A percentile compares a stretch with the other conserved stretches of the same genome.
These are phyloP conservation scores for Taxawa tesnikishii DNA, from an alignment of 2,329 filamentous ascomycete genomes.

Conservation along the genomic window DNA sequence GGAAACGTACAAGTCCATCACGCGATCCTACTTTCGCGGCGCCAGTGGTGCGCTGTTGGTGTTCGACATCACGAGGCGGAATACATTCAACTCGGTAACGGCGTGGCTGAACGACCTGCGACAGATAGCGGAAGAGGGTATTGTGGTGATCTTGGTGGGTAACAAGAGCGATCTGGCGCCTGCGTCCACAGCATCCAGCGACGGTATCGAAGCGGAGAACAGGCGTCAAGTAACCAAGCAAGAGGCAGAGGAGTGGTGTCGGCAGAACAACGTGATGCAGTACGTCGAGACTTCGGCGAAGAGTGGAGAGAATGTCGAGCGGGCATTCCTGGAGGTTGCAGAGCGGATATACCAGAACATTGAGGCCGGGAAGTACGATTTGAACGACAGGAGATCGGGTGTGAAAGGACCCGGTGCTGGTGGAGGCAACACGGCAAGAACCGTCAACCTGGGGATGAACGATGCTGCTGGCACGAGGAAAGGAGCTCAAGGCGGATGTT, in stretches of 20 bases:
- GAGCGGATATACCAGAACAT: slow-evolving; percentile 96
- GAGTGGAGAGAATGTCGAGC: slow-evolving; percentile 86
- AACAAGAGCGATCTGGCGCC: slow-evolving; percentile 80
- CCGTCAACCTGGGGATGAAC: slow-evolving; percentile 31
- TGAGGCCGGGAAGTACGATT: slow-evolving; percentile 84
- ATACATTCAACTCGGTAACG: slow-evolving; percentile 78
- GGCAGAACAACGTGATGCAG: slow-evolving; percentile 70
- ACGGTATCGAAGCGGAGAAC: slow-evolving; percentile 32
- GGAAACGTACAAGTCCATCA: slow-evolving; percentile 95
- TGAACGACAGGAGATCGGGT: slow-evolving; percentile 83
- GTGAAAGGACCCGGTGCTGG: slow-evolving; percentile 59
- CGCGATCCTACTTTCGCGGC: slow-evolving; percentile 84
- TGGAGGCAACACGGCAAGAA: slow-evolving; percentile 27
- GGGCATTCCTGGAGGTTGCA: slow-evolving; percentile 83
- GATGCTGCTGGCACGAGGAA: slow-evolving; percentile 21
- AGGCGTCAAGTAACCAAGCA: slow-evolving; percentile 67
- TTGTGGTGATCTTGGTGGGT: slow-evolving; percentile 86
- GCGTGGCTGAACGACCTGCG: slow-evolving; percentile 90
- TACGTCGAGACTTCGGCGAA: slow-evolving; percentile 97
- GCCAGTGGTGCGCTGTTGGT: slow-evolving; percentile 70
- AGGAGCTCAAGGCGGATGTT: slow-evolving; percentile 16
- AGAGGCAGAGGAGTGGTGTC: slow-evolving; percentile 86
- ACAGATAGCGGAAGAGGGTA: slow-evolving; percentile 90
- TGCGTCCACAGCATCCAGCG: slow-evolving; percentile 24
- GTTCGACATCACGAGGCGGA: slow-evolving; percentile 80